These are phyloP conservation scores for Hymenoscyphus scutula DNA, from an alignment of 2,329 filamentous ascomycete species.

Conservation along the genomic window DNA sequence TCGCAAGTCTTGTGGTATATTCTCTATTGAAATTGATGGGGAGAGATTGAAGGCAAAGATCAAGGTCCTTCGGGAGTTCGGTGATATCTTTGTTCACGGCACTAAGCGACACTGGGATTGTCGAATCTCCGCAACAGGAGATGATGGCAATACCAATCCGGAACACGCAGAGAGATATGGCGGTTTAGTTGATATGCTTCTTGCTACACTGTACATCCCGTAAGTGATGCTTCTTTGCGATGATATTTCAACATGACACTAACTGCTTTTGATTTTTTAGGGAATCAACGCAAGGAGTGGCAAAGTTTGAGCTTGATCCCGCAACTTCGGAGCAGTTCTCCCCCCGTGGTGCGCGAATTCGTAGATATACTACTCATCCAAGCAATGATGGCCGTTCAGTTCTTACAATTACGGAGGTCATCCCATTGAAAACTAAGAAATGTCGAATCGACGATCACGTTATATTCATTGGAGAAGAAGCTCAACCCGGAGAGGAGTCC, in stretches of 20 bases:
- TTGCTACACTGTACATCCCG: background rate
- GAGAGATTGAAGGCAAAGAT: conserved; percentile 28
- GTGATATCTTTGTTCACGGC: conserved; percentile 32
- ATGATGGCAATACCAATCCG: background rate
- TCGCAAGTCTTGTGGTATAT: conserved; percentile 9
- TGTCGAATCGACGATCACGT: background rate
- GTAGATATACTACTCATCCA: background rate
- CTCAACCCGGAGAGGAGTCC: background rate
- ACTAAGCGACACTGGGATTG: conserved; percentile 34
- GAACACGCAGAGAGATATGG: background rate
- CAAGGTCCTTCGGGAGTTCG: conserved; percentile 21
- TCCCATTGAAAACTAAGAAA: background rate
- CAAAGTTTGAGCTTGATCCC: background rate
- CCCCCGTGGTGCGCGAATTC: background rate
- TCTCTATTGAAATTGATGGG: conserved; percentile 33
- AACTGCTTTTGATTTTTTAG: background rate
- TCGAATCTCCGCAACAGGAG: conserved; percentile 25
- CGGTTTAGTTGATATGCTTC: background rate
- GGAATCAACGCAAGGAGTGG: background rate
- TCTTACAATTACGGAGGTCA: background rate
- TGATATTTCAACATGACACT: background rate
- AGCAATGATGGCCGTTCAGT: background rate
- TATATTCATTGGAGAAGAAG: background rate
- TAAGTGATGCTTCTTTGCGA: background rate
- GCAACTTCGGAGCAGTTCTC: background rate